phyloP scores from a whole-genome alignment of 2,329 filamentous ascomycete genomes.

The Cladosporium sp. region DNA sequence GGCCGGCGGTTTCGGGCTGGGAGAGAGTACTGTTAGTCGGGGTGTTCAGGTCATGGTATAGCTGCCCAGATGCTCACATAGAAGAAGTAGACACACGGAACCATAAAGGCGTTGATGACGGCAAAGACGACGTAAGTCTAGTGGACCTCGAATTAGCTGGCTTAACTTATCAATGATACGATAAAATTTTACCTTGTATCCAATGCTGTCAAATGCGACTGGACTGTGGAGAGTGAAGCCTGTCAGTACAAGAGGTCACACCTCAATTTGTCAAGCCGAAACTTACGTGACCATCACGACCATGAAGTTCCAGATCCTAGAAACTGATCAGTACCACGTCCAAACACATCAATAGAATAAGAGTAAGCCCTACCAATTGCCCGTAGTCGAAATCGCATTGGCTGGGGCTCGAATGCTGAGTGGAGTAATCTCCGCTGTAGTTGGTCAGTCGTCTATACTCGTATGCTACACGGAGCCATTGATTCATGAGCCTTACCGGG shows the following conservation, averaged over 20 bases:
- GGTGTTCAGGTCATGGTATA: background rate
- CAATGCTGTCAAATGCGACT: slow-evolving; percentile 43
- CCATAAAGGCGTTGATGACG: slow-evolving; percentile 59
- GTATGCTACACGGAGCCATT: background rate
- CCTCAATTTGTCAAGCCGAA: background rate
- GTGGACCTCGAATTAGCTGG: slow-evolving; percentile 18
- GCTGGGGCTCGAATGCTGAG: slow-evolving; percentile 33
- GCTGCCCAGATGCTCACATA: slow-evolving; percentile 13
- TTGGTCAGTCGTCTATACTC: no score
- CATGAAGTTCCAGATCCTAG: slow-evolving; percentile 50
- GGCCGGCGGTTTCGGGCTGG: slow-evolving; percentile 57
- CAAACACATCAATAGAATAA: no score
- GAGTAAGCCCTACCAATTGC: slow-evolving; percentile 42
- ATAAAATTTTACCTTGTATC: background rate
- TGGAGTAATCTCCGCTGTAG: slow-evolving; percentile 31
- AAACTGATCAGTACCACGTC: background rate
- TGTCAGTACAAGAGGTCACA: background rate
- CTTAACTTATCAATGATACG: background rate
- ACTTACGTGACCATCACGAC: slow-evolving; percentile 10
- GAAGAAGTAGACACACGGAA: slow-evolving; percentile 44
- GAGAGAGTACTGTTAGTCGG: background rate
- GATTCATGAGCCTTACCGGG: background rate
- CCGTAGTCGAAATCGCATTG: slow-evolving; percentile 41
- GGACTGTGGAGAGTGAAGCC: slow-evolving; percentile 46
- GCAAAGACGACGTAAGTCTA: slow-evolving; percentile 48